These are phyloP conservation scores for Paspalum vaginatum DNA, from an alignment of 176 grass and related monocot genomes.

Conservation along the genomic window DNA sequence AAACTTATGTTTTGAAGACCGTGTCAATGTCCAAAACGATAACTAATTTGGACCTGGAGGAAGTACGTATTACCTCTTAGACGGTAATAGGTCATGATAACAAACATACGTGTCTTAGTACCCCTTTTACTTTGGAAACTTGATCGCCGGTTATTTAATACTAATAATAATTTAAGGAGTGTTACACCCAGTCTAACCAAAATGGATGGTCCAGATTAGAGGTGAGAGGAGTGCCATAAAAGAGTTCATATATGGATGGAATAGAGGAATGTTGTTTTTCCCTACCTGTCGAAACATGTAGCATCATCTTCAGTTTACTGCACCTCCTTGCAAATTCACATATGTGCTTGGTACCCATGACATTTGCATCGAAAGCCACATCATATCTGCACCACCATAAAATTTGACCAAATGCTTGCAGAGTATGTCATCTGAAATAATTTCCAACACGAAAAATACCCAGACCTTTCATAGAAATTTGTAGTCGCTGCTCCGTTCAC, in stretches of 20 bases:
- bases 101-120: too few relatives aligned
- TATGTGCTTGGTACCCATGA: slow-evolving; percentile 54
- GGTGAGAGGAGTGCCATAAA: too few relatives aligned
- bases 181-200: background rate
- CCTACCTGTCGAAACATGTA: slow-evolving; percentile 76
- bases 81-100: too few relatives aligned
- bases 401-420: background rate
- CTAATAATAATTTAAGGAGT: too few relatives aligned
- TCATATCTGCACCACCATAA: slow-evolving; percentile 52
- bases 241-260: too few relatives aligned
- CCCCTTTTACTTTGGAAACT: too few relatives aligned
- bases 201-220: background rate
- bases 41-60: too few relatives aligned
- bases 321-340: slow-evolving; percentile 62
- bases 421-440: background rate
- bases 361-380: slow-evolving; percentile 54
- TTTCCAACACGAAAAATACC: background rate
- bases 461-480: slow-evolving; percentile 48
- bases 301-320: slow-evolving; percentile 56
- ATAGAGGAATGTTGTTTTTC: background rate
- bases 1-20: too few relatives aligned
- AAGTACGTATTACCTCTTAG: too few relatives aligned
- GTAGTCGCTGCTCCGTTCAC: slow-evolving; percentile 55
- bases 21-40: too few relatives aligned
- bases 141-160: too few relatives aligned